Conservation (phyloP, 1,284 basidiomycete genomes). For the Leccinum cinnamomeum region DNA sequence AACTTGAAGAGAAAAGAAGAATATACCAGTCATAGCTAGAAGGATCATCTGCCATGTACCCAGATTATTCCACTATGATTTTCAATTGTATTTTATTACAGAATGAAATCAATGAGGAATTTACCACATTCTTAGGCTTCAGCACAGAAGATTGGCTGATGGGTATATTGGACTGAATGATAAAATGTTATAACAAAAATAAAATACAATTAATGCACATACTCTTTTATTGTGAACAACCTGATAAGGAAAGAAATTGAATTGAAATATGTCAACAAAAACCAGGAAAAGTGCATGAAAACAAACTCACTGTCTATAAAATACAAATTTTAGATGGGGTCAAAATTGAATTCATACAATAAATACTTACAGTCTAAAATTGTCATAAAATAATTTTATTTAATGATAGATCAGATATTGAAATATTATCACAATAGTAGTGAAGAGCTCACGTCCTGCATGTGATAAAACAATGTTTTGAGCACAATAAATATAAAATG, state of each 20-base stretch:
- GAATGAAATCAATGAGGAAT: not conserved
- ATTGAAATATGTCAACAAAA: too few species aligned
- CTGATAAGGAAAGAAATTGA: too few species aligned
- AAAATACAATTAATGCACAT: not conserved
- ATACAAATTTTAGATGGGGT: too few species aligned
- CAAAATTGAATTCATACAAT: not conserved
- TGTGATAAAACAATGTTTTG: too few species aligned
- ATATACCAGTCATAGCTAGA: not conserved
- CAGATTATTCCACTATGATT: not conserved
- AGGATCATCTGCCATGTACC: not conserved
- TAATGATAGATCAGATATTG: not conserved
- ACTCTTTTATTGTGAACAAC: not conserved
- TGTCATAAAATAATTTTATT: fast-evolving
- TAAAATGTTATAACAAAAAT: not conserved
- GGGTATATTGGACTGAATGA: not conserved
- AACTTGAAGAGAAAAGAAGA: not conserved
- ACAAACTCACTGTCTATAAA: too few species aligned
- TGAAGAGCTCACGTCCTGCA: not conserved
- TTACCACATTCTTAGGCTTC: not conserved
- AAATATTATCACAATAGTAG: not conserved
- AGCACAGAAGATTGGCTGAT: not conserved
- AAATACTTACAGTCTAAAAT: not conserved
- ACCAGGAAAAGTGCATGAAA: too few species aligned
- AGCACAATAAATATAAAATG: too few species aligned
- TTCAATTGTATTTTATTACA: not conserved